Evolutionary conservation across 2,329 filamentous ascomycete genomes (phyloP).

Genomic region (Sporothrix inflata): DNA sequence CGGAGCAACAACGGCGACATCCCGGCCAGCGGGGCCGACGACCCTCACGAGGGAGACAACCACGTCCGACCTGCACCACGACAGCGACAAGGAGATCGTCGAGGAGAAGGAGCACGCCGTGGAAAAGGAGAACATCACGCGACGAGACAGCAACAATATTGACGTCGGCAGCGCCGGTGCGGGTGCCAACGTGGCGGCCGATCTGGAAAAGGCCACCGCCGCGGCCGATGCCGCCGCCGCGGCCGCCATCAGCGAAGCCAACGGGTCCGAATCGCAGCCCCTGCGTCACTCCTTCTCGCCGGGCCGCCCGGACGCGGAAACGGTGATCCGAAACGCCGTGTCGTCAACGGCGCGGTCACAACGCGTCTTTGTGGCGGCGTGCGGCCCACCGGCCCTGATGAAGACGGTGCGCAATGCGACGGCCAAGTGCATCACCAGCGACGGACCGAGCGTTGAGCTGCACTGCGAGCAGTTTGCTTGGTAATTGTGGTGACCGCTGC

Average conservation of each 20-base stretch:
- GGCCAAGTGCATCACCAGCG: conserved; percentile 48
- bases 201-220: conserved; percentile 35
- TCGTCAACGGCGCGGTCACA: conserved; percentile 40
- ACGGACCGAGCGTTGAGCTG: conserved; percentile 54
- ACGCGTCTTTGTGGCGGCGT: conserved; percentile 52
- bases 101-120: conserved; percentile 23
- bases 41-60: background rate
- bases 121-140: background rate
- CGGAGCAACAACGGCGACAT: background rate
- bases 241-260: conserved; percentile 19
- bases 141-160: background rate
- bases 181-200: conserved; percentile 21
- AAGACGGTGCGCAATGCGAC: conserved; percentile 49
- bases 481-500: conserved; percentile 36
- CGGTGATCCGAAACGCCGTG: conserved; percentile 46
- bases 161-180: background rate
- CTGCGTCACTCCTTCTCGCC: conserved; percentile 40
- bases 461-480: conserved; percentile 56
- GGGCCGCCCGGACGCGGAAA: conserved; percentile 48
- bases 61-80: conserved; percentile 1
- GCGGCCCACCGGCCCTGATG: conserved; percentile 53
- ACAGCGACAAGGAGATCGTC: conserved; percentile 17
- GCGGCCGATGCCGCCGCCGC: conserved; percentile 25
- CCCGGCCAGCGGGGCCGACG: background rate
- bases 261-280: conserved; percentile 26